Conservation (phyloP, 1,284 basidiomycete species). For the Boletellus dicymbophilus region DNA sequence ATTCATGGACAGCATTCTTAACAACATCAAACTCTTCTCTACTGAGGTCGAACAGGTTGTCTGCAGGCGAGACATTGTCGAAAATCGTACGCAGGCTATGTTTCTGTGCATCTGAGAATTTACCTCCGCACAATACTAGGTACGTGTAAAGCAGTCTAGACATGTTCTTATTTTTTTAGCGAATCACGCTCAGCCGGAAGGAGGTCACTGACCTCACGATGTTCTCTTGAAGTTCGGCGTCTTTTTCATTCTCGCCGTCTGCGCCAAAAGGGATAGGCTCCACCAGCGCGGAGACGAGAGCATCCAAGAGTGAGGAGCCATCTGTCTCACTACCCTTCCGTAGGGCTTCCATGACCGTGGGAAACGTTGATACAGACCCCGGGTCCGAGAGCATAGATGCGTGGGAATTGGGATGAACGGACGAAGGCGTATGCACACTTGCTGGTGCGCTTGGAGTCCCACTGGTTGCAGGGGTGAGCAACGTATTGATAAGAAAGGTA, state of each 20-base stretch:
- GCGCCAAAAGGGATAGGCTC: slow-evolving; percentile 62
- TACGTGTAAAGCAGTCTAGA: slow-evolving; percentile 61
- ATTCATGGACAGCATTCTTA: slow-evolving; percentile 24
- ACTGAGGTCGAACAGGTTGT: slow-evolving; percentile 25
- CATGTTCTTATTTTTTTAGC: slow-evolving; percentile 1
- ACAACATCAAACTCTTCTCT: slow-evolving; percentile 31
- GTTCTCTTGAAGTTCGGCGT: slow-evolving; percentile 85
- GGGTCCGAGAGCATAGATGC: slow-evolving; percentile 57
- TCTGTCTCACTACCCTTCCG: slow-evolving; percentile 31
- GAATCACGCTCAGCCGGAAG: not conserved
- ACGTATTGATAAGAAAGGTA: slow-evolving; percentile 80
- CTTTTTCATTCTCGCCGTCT: slow-evolving; percentile 70
- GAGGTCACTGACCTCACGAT: slow-evolving; percentile 54
- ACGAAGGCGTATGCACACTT: slow-evolving; percentile 19
- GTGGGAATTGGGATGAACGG: slow-evolving; percentile 68
- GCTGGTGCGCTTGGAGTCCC: slow-evolving; percentile 10
- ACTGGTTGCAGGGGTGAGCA: slow-evolving; percentile 61
- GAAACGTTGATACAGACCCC: slow-evolving; percentile 49
- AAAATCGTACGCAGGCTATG: slow-evolving; percentile 39
- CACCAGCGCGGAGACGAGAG: slow-evolving; percentile 46
- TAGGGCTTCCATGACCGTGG: slow-evolving; percentile 50
- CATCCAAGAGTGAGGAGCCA: slow-evolving; percentile 37
- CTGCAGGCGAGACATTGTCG: slow-evolving; percentile 9
- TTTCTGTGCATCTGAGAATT: slow-evolving; percentile 47
- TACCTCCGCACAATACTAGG: slow-evolving; percentile 42